A percentile compares a stretch with the other conserved stretches of the same genome.
phyloP scores from a whole-genome alignment of 2,329 filamentous ascomycete genomes.

The Claviceps sorghi region DNA sequence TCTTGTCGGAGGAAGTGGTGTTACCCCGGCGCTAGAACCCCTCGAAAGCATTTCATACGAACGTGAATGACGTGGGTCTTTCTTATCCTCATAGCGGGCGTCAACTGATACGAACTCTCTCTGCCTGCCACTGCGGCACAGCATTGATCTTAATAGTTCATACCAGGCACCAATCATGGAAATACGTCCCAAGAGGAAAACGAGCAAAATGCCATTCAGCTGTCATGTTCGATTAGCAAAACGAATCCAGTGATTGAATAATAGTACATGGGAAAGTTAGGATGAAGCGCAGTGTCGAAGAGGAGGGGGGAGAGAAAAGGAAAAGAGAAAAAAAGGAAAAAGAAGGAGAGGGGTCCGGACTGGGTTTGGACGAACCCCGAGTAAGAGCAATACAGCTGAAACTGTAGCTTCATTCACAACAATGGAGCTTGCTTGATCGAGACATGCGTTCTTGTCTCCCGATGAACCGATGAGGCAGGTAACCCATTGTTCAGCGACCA shows the following conservation, averaged over 20 bases:
- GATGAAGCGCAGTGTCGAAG: not conserved
- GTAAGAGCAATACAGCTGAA: slow-evolving; percentile 65
- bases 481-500: slow-evolving; percentile 50
- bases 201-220: slow-evolving; percentile 74
- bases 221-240: slow-evolving; percentile 21
- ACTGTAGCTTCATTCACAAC: slow-evolving; percentile 65
- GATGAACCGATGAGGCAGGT: slow-evolving; percentile 46
- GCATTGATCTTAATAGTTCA: slow-evolving; percentile 40
- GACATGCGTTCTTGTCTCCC: slow-evolving; percentile 50
- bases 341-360: not conserved
- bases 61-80: slow-evolving; percentile 35
- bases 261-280: not conserved
- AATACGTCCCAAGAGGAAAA: slow-evolving; percentile 66
- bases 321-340: not conserved
- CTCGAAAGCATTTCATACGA: slow-evolving; percentile 70
- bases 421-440: slow-evolving; percentile 41
- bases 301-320: not conserved
- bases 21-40: slow-evolving; percentile 40
- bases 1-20: slow-evolving; percentile 30
- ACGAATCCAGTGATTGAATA: not conserved
- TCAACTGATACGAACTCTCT: slow-evolving; percentile 85
- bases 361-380: slow-evolving; percentile 39
- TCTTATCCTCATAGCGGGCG: slow-evolving; percentile 47
- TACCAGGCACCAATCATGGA: slow-evolving; percentile 80
- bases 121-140: slow-evolving; percentile 32